These are phyloP conservation scores for Chrysopogon serrulatus DNA, from an alignment of 176 grass and related monocot species.

Conservation along the genomic window DNA sequence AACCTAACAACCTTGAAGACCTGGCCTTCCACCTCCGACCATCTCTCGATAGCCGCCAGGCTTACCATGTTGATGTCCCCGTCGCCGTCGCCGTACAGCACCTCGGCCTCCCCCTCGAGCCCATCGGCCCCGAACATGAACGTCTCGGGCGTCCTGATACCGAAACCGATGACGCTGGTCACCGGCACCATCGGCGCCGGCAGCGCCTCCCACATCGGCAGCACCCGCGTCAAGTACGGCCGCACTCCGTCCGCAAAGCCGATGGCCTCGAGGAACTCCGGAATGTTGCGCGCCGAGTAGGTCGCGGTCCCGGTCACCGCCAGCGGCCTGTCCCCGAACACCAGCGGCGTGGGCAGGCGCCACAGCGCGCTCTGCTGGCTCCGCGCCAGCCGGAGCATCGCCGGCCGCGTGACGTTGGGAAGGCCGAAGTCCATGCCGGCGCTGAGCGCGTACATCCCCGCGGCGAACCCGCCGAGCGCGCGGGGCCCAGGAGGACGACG, in stretches of 20 bases:
- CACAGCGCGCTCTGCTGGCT: constrained; percentile 63
- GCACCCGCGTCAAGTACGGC: constrained; percentile 55
- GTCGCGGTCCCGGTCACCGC: constrained; percentile 27
- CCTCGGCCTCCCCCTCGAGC: constrained; percentile 34
- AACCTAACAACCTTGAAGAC: constrained; percentile 47
- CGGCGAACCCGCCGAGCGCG: constrained; percentile 56
- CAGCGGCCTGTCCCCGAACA: constrained; percentile 46
- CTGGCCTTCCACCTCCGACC: constrained; percentile 33
- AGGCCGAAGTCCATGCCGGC: constrained; percentile 33
- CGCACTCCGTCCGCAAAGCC: constrained; percentile 47
- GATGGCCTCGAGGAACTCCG: constrained; percentile 47
- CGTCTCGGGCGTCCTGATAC: constrained; percentile 46
- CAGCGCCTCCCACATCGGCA: constrained; percentile 34
- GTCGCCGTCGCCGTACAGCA: constrained; percentile 65
- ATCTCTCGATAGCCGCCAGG: constrained; percentile 35
- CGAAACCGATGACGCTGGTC: constrained; percentile 50
- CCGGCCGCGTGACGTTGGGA: constrained; percentile 13
- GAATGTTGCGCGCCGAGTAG: constrained; percentile 38
- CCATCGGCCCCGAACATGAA: constrained; percentile 32
- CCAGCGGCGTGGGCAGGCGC: constrained; percentile 53
- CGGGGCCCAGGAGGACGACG: constrained; percentile 35
- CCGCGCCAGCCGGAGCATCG: constrained; percentile 21
- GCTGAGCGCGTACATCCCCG: constrained; percentile 29
- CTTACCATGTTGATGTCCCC: constrained; percentile 62
- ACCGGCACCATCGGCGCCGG: constrained; percentile 50